Evolutionary conservation across 2,329 filamentous ascomycete genomes (phyloP).

Genomic region (Neurospora crassa): DNA sequence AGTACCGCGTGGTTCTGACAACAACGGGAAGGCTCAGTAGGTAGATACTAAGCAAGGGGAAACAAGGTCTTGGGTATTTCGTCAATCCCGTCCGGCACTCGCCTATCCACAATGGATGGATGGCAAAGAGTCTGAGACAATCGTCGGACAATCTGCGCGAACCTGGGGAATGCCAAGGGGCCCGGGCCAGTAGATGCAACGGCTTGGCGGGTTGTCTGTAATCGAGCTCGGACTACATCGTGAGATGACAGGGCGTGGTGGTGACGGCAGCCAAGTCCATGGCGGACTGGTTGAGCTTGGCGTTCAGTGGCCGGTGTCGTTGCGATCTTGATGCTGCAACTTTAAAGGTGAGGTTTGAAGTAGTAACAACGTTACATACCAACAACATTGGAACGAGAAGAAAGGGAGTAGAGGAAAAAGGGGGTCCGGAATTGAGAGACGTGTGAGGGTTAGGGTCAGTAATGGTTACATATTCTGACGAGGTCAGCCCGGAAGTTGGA

Average conservation of each 20-base stretch:
- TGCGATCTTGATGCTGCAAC: neutral
- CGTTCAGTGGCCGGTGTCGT: neutral
- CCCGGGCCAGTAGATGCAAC: neutral
- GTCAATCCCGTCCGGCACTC: neutral
- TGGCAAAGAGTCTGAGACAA: neutral
- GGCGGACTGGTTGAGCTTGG: neutral
- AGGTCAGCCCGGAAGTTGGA: neutral
- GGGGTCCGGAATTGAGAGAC: no score
- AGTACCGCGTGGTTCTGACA: neutral
- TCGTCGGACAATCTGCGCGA: neutral
- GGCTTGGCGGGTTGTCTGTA: neutral
- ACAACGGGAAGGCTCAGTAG: neutral
- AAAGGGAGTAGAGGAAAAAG: neutral
- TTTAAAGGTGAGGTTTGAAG: neutral
- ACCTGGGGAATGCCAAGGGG: neutral
- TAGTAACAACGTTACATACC: neutral
- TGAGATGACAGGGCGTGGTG: neutral
- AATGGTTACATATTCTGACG: neutral
- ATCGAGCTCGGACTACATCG: neutral
- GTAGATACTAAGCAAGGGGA: neutral
- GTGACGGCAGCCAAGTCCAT: neutral
- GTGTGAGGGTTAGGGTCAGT: neutral
- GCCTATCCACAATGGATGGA: neutral
- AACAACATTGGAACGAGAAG: neutral
- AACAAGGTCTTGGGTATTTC: neutral